A percentile compares a stretch with the other conserved stretches of the same genome.
Evolutionary conservation across 2,329 filamentous ascomycete genomes (phyloP).

Genomic region (Talaromyces sp.): DNA sequence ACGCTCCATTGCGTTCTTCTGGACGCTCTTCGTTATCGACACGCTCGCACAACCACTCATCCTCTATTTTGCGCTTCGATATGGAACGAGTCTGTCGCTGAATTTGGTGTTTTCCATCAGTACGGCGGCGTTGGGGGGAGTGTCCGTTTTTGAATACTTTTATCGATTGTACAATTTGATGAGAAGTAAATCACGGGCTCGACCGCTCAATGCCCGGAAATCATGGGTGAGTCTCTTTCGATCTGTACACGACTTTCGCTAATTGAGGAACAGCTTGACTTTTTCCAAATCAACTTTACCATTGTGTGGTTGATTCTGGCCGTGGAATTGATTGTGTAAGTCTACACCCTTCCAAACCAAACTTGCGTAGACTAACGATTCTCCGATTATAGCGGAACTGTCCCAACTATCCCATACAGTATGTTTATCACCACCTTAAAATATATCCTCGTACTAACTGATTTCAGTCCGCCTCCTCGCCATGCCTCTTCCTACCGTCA

Average conservation of each 20-base stretch:
- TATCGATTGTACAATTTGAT: conserved; percentile 43
- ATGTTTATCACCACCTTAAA: conserved; percentile 20
- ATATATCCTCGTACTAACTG: conserved; percentile 3
- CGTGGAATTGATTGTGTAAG: conserved; percentile 45
- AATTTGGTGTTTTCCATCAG: conserved; percentile 47
- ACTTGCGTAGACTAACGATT: neutral
- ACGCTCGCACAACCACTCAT: conserved; percentile 58
- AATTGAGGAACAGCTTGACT: conserved; percentile 39
- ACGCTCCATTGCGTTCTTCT: conserved; percentile 58
- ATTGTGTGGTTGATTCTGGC: conserved; percentile 46
- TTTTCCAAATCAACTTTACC: conserved; percentile 49
- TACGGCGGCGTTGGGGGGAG: conserved; percentile 41
- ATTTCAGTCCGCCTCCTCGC: conserved; percentile 42
- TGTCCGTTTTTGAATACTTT: conserved; percentile 46
- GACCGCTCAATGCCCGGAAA: conserved; percentile 43
- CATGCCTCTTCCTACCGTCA: conserved; percentile 47
- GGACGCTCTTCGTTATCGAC: conserved; percentile 60
- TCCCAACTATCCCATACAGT: conserved; percentile 43
- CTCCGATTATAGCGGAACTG: conserved; percentile 36
- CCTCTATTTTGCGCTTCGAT: conserved; percentile 63
- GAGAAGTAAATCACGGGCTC: conserved; percentile 37
- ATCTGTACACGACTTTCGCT: neutral
- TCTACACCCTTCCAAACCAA: conserved; percentile 2
- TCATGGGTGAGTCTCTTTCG: conserved; percentile 38
- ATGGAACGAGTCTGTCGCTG: conserved; percentile 51